These are phyloP conservation scores for Dendrostoma leiphaemia DNA, from an alignment of 2,329 filamentous ascomycete genomes.

Conservation along the genomic window DNA sequence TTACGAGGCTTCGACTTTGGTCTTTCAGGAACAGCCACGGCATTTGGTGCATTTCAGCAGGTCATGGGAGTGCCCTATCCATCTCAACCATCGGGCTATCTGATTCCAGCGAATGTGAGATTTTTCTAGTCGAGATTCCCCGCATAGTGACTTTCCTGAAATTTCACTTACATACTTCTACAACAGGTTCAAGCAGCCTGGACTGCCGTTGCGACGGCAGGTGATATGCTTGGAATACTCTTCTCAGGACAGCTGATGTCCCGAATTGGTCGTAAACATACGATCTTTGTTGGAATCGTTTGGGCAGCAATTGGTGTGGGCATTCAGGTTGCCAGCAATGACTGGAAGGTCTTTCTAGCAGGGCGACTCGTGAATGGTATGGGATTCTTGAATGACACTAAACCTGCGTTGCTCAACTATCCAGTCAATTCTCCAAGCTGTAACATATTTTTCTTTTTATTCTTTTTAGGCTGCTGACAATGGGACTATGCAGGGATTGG, in stretches of 20 bases:
- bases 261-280: conserved; percentile 18
- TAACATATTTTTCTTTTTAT: neutral
- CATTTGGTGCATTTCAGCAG: conserved; percentile 14
- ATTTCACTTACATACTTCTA: neutral
- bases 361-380: neutral
- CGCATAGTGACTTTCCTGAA: no score
- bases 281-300: conserved; percentile 19
- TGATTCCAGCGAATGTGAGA: neutral
- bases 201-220: conserved; percentile 16
- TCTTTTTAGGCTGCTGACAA: conserved; percentile 14
- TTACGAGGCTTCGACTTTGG: conserved; percentile 3
- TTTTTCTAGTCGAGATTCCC: no score
- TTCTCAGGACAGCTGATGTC: conserved; percentile 14
- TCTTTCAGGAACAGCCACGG: conserved; percentile 7
- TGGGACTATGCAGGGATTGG: conserved; percentile 28
- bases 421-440: no score
- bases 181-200: conserved; percentile 4
- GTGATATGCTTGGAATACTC: conserved; percentile 13
- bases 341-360: neutral
- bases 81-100: conserved; percentile 14
- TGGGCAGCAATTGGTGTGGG: neutral
- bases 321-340: neutral
- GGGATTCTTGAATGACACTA: no score
- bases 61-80: conserved; percentile 16
- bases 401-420: no score